phyloP scores from a whole-genome alignment of 805 yeast genomes.

The Kregervanrija fluxuum region DNA sequence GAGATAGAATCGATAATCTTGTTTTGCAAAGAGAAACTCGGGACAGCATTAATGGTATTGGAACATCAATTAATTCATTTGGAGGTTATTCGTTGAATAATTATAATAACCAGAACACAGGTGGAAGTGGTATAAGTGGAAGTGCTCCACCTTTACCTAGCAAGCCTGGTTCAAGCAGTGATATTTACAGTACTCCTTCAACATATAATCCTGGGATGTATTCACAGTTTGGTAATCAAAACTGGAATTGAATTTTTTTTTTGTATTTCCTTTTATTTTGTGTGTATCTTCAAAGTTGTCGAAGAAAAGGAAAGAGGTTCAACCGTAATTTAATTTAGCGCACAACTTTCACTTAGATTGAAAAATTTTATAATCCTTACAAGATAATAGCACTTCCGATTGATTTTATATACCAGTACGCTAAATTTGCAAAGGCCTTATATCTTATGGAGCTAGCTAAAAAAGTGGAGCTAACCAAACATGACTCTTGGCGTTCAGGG shows the following conservation, averaged over 20 bases:
- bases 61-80: conserved; percentile 8
- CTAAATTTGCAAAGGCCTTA: no score
- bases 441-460: no score
- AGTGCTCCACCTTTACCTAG: conserved; percentile 21
- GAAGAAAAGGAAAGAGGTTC: no score
- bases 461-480: conserved; percentile 7
- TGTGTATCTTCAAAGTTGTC: no score
- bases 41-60: not conserved
- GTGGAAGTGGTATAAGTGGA: no score
- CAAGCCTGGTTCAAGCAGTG: conserved; percentile 22
- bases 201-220: conserved; percentile 43
- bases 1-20: conserved; percentile 20
- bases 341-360: no score
- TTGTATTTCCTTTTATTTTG: no score
- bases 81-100: conserved; percentile 5
- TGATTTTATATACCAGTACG: no score
- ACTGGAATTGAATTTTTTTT: conserved; percentile 5
- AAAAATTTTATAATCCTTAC: no score
- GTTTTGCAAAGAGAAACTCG: conserved; percentile 23
- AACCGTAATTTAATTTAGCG: no score
- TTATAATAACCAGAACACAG: not conserved
- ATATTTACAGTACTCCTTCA: conserved; percentile 44
- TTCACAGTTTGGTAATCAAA: conserved; percentile 23
- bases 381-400: no score
- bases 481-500: conserved; percentile 12